phyloP scores from a whole-genome alignment of 2,329 filamentous ascomycete species.

The Colletotrichum kahawae region DNA sequence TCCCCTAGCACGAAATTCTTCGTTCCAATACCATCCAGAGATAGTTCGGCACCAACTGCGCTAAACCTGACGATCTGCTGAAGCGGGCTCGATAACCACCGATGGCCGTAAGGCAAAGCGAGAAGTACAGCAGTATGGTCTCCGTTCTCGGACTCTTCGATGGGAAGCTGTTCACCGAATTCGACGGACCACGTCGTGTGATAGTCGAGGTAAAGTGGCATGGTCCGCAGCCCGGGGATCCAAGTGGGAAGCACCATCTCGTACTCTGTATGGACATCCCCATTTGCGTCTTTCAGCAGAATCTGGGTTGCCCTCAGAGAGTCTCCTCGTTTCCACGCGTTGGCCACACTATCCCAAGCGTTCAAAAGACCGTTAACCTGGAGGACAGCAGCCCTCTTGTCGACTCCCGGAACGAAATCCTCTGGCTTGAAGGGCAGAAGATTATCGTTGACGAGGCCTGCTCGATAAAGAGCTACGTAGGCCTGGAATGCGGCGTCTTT shows the following conservation, averaged over 20 bases:
- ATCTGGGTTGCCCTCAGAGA: slow-evolving; percentile 27
- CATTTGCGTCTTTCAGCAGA: slow-evolving; percentile 31
- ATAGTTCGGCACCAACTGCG: slow-evolving; percentile 28
- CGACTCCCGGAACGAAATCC: slow-evolving; percentile 41
- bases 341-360: slow-evolving; percentile 52
- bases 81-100: slow-evolving; percentile 43
- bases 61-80: slow-evolving; percentile 50
- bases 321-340: slow-evolving; percentile 43
- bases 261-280: slow-evolving; percentile 38
- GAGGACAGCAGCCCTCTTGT: slow-evolving; percentile 38
- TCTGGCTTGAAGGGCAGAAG: slow-evolving; percentile 67
- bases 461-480: slow-evolving; percentile 71
- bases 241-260: slow-evolving; percentile 47
- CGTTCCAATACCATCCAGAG: slow-evolving; percentile 35
- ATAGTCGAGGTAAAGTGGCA: slow-evolving; percentile 46
- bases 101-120: slow-evolving; percentile 52
- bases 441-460: slow-evolving; percentile 77
- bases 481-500: slow-evolving; percentile 87
- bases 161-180: slow-evolving; percentile 26
- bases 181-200: slow-evolving; percentile 40
- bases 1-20: slow-evolving; percentile 28
- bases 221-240: slow-evolving; percentile 39
- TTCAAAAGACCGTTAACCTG: slow-evolving; percentile 43
- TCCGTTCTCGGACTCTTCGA: slow-evolving; percentile 13
- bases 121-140: slow-evolving; percentile 55